Percentiles rank a stretch among this genome's conserved stretches.
phyloP scores from a whole-genome alignment of 768 basidiomycete genomes.

The Tricholoma terreum region DNA sequence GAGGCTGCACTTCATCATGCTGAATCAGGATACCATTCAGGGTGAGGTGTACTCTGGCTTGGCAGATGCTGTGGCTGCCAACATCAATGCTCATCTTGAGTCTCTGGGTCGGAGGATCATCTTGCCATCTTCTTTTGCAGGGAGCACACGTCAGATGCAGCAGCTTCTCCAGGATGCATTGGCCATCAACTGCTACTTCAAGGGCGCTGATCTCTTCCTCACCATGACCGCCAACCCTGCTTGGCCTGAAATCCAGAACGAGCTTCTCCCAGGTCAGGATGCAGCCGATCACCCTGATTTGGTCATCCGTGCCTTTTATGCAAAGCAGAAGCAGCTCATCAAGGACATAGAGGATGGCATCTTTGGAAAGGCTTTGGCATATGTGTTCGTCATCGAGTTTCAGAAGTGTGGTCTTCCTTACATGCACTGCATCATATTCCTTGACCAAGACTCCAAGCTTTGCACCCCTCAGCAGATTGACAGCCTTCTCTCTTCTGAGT shows the following conservation, averaged over 20 bases:
- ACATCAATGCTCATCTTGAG: too few species aligned
- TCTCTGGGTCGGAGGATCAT: conserved; percentile 30
- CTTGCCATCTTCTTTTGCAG: conserved; percentile 42
- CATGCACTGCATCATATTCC: conserved; percentile 45
- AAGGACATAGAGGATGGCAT: conserved; percentile 37
- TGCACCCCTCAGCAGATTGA: conserved; percentile 35
- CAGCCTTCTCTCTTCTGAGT: conserved; percentile 32
- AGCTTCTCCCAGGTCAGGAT: conserved; percentile 37
- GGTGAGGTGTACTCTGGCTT: too few species aligned
- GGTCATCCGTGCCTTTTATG: conserved; percentile 43
- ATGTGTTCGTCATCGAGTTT: conserved; percentile 51
- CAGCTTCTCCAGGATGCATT: conserved; percentile 44
- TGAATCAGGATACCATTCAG: too few species aligned
- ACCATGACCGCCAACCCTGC: conserved; percentile 52
- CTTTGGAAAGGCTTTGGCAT: conserved; percentile 39
- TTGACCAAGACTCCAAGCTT: conserved; percentile 30
- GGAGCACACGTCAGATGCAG: conserved; percentile 41
- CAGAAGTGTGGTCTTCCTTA: conserved; percentile 55
- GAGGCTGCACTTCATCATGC: conserved; percentile 2
- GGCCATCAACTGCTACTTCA: conserved; percentile 37
- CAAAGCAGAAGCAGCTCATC: conserved; percentile 39
- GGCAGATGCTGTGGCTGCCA: too few species aligned
- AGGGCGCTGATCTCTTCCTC: conserved; percentile 43
- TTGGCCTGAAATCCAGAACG: conserved; percentile 44
- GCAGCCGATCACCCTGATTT: conserved; percentile 47